Base-by-base conservation (phyloP, 1,139 yeast genomes). In the Protomyces inundatus region DNA sequence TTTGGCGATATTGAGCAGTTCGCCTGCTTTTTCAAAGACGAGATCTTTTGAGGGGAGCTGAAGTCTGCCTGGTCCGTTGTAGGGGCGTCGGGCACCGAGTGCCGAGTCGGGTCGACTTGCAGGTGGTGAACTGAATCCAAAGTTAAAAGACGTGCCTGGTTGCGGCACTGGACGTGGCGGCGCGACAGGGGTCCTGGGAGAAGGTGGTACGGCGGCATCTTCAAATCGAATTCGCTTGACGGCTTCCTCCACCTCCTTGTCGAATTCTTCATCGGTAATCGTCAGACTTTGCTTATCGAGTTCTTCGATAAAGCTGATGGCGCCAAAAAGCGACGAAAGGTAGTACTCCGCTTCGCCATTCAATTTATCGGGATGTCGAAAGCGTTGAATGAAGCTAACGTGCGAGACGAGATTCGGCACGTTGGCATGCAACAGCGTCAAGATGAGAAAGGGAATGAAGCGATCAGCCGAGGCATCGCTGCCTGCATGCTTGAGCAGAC, bases 311-410 rank as follows among this genome's bases (percentile, higher is more conserved):
- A 90, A 91, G 64, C 84, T 81, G 39, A 90, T 81, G 0, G 97
- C 97, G 2, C 93, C 95, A 50, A 45, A 64, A 37, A 89, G 75
- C n/a, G 95, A 87, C 46, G 95, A 87, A 64, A 91, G 77, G 73
- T 91, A 91, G 73, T 91, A 91, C 51, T 93, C 87, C 0, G 93
- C 86, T 73, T 91, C 98, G 2, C 98, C 97, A 67, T 82, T 84
- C 52, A 88, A 77, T 80, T 90, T 87, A 62, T 84, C 89, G 3
- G 82, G 84, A 58, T 84, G 84, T 69, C 98, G 77, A 73, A 88
- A 93, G 65, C 93, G 79, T 42, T 59, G 56, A 10, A 65, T 54
- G 73, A 90, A 95, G 67, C 82, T 84, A 68, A 91, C 76, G 72
- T 93, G 91, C 23, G 97, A 89, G 16, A 84, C 81, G 39, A 95